These are phyloP conservation scores for Talaromyces rugulosus DNA, from an alignment of 2,329 filamentous ascomycete genomes.

Conservation along the genomic window DNA sequence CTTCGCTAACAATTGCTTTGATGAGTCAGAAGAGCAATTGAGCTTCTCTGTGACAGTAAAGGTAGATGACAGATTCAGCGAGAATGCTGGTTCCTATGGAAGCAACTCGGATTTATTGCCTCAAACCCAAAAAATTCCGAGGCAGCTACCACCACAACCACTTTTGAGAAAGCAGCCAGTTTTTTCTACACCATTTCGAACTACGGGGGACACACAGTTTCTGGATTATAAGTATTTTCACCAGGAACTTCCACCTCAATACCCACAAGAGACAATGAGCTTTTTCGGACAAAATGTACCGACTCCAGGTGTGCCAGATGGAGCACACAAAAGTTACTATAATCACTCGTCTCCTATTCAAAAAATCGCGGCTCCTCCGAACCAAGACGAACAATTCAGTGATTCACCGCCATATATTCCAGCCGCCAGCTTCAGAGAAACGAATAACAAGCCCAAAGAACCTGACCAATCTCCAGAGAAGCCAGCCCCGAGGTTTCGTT, in stretches of 20 bases:
- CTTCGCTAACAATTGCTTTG: background rate
- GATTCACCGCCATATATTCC: background rate
- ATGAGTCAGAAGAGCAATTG: background rate
- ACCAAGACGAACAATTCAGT: background rate
- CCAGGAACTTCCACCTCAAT: background rate
- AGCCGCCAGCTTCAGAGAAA: background rate
- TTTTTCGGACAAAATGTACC: slow-evolving; percentile 3
- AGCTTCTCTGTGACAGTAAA: background rate
- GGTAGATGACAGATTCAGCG: background rate
- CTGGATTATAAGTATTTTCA: background rate
- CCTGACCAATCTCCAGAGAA: background rate
- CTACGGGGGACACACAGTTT: background rate
- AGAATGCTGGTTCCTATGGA: background rate
- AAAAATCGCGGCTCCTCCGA: background rate
- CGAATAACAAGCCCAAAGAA: background rate
- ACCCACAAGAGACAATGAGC: background rate
- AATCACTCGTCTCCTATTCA: background rate
- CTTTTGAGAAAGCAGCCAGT: background rate
- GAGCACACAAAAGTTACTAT: background rate
- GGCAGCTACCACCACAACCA: slow-evolving; percentile 1
- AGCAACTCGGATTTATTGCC: slow-evolving; percentile 6
- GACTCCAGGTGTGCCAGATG: background rate
- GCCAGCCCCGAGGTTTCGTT: background rate
- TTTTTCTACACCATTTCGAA: background rate
- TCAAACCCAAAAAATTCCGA: slow-evolving; percentile 6